These are phyloP conservation scores for Crithidia acanthocephali DNA, from an alignment of 208 protist genomes.

Conservation along the genomic window DNA sequence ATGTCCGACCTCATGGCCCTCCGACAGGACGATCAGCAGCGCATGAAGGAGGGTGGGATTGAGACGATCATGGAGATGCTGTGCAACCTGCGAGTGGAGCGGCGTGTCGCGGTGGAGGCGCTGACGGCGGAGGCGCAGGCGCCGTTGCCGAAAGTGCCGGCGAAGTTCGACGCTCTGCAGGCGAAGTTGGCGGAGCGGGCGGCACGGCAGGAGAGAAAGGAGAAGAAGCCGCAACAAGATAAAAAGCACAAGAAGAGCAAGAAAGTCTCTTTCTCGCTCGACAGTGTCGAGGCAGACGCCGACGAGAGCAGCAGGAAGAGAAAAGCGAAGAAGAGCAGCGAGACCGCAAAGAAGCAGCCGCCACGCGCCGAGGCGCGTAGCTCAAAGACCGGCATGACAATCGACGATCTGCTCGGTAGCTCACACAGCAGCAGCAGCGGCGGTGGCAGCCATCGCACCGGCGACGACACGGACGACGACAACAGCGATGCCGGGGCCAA, in stretches of 20 bases:
- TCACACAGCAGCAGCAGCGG: constrained; percentile 25
- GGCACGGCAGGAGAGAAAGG: constrained; percentile 35
- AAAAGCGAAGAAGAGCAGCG: neutral
- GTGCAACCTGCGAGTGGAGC: constrained; percentile 79
- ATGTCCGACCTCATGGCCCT: constrained; percentile 91
- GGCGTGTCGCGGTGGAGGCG: constrained; percentile 52
- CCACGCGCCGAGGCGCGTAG: neutral
- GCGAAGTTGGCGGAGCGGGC: constrained; percentile 16
- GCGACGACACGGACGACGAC: neutral
- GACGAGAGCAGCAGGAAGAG: neutral
- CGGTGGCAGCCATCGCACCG: neutral
- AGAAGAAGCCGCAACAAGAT: constrained; percentile 4
- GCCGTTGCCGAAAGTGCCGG: constrained; percentile 56
- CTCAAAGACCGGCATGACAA: constrained; percentile 21
- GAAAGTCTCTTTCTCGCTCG: neutral
- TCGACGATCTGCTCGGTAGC: constrained; percentile 61
- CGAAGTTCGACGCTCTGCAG: constrained; percentile 38
- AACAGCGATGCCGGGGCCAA: neutral
- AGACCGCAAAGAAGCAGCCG: neutral
- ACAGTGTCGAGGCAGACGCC: neutral
- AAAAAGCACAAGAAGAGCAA: neutral
- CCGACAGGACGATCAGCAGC: constrained; percentile 39
- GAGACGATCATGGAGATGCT: constrained; percentile 94
- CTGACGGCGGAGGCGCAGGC: constrained; percentile 42
- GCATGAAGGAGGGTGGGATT: constrained; percentile 74